phyloP scores from a whole-genome alignment of 805 yeast species.

The Candida pseudofarinosa region DNA sequence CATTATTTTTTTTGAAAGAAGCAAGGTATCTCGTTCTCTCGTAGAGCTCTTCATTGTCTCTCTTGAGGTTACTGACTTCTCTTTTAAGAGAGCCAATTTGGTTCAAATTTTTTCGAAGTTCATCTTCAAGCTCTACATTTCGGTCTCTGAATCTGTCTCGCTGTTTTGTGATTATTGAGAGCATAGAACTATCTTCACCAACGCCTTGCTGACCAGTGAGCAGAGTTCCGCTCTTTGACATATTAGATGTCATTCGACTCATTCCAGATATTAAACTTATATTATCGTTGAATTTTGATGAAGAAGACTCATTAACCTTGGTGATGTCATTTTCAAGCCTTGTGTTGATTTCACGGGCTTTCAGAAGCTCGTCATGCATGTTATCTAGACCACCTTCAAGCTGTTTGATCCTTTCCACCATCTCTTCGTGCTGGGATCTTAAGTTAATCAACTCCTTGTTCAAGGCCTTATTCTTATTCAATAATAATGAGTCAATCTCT shows the following conservation, averaged over 20 bases:
- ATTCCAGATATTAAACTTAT: constrained; percentile 65
- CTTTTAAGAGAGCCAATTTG: constrained; percentile 58
- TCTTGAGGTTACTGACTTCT: constrained; percentile 59
- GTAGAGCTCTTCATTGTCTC: constrained; percentile 74
- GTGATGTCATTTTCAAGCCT: constrained; percentile 74
- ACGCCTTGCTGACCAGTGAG: constrained; percentile 28
- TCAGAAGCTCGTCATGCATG: constrained; percentile 34
- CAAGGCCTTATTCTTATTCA: constrained; percentile 68
- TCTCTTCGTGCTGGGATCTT: constrained; percentile 54
- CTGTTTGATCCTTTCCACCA: constrained; percentile 34
- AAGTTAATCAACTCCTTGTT: constrained; percentile 64
- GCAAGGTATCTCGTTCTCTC: constrained; percentile 71
- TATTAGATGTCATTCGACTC: constrained; percentile 19
- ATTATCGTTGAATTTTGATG: constrained; percentile 52
- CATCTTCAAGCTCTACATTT: constrained; percentile 80
- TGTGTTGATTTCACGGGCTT: constrained; percentile 44
- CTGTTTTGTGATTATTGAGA: constrained; percentile 90
- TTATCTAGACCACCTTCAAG: constrained; percentile 36
- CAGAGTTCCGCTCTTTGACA: constrained; percentile 23
- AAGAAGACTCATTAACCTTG: constrained; percentile 43
- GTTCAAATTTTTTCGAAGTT: constrained; percentile 54
- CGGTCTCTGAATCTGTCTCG: constrained; percentile 88
- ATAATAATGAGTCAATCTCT: constrained; percentile 54
- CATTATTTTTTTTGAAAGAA: constrained; percentile 35
- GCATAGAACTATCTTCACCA: constrained; percentile 39